Conservation (phyloP, 768 basidiomycete genomes). For the Kwoniella sp. region DNA sequence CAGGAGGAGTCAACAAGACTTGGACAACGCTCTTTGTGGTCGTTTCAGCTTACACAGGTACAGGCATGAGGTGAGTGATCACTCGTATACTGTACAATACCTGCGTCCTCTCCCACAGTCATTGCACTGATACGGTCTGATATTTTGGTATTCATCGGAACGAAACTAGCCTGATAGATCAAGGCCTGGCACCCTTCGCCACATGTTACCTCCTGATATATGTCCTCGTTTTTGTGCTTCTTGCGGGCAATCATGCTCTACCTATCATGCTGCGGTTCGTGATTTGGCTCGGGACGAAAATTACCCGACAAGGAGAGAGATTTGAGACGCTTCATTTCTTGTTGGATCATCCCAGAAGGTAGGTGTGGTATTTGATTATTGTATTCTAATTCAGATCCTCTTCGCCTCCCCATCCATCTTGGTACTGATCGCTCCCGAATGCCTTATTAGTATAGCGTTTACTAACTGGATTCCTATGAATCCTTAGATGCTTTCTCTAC, state of each 20-base stretch:
- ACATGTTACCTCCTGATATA: constrained; percentile 43
- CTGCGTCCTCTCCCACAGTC: too few species aligned
- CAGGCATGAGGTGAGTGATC: constrained; percentile 38
- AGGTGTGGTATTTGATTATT: constrained; percentile 11
- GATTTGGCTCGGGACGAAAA: constrained; percentile 49
- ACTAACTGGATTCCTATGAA: too few species aligned
- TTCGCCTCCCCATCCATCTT: too few species aligned
- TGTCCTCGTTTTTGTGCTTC: constrained; percentile 36
- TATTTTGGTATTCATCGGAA: too few species aligned
- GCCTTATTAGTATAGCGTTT: too few species aligned
- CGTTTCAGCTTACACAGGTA: constrained; percentile 37
- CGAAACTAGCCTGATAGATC: constrained; percentile 48
- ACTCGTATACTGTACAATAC: neutral
- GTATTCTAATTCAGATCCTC: too few species aligned
- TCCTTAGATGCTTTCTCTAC: constrained; percentile 48
- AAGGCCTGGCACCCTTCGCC: constrained; percentile 40
- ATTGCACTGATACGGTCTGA: too few species aligned
- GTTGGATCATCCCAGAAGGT: constrained; percentile 51
- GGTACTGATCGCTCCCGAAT: too few species aligned
- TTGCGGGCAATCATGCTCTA: constrained; percentile 51
- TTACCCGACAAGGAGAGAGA: constrained; percentile 32
- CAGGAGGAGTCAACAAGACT: constrained; percentile 34
- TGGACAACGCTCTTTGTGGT: constrained; percentile 42
- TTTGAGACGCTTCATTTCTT: constrained; percentile 51
- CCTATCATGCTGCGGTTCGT: constrained; percentile 45